Evolutionary conservation across 306 rosid genomes (phyloP).

Genomic region (Arachis stenosperma): DNA sequence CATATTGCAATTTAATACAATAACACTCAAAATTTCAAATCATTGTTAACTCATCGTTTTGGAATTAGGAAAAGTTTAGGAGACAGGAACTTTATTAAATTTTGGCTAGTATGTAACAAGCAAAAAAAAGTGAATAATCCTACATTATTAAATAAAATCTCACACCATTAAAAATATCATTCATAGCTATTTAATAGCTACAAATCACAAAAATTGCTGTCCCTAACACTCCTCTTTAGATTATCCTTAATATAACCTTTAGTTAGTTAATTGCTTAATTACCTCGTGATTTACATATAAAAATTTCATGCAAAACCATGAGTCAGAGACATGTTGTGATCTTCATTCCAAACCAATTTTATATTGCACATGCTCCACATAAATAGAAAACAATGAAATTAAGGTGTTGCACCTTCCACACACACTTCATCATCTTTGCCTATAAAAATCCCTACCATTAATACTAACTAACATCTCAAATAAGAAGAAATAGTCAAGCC

Average conservation of each 20-base stretch:
- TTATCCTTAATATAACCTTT: neutral
- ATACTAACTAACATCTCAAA: neutral
- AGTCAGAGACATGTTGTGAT: neutral
- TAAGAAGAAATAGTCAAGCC: neutral
- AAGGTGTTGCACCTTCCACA: too few species aligned
- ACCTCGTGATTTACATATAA: neutral
- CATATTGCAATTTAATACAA: neutral
- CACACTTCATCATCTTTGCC: neutral
- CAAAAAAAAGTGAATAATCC: too few species aligned
- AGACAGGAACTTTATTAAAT: too few species aligned
- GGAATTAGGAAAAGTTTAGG: too few species aligned
- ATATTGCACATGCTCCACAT: neutral
- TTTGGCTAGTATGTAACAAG: too few species aligned
- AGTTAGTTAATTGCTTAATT: neutral
- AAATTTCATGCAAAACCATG: neutral
- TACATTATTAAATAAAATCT: too few species aligned
- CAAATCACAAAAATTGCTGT: too few species aligned
- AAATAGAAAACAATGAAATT: neutral
- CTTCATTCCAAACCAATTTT: neutral
- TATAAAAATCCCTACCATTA: neutral
- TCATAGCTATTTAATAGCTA: too few species aligned
- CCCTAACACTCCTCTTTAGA: too few species aligned
- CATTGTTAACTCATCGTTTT: neutral
- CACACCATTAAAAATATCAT: too few species aligned
- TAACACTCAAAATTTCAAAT: neutral